Evolutionary conservation across 1,139 yeast genomes (phyloP).

Genomic region (Yamadazyma atlantica): DNA sequence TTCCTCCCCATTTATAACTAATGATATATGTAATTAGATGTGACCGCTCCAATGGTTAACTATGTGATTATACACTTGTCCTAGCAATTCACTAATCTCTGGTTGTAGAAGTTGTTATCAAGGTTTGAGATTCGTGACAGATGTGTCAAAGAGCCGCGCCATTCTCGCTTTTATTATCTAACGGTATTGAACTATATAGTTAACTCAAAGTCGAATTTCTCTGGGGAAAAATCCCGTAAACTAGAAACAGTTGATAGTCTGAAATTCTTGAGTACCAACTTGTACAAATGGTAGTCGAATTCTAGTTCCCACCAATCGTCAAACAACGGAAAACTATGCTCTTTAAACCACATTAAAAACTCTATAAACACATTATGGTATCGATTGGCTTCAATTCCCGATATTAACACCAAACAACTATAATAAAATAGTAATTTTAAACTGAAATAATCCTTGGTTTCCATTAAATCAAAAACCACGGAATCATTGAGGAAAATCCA

Average conservation of each 20-base stretch:
- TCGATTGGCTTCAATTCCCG: constrained; percentile 16
- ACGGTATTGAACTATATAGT: not conserved
- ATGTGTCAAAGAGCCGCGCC: no score
- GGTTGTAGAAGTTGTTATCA: no score
- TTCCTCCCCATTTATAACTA: constrained; percentile 4
- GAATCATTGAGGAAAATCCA: constrained; percentile 22
- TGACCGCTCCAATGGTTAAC: no score
- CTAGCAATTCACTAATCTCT: no score
- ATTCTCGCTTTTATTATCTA: no score
- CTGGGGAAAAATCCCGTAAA: not conserved
- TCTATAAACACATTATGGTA: constrained; percentile 25
- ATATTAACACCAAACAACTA: constrained; percentile 19
- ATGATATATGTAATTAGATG: no score
- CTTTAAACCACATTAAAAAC: constrained; percentile 20
- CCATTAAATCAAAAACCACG: constrained; percentile 15
- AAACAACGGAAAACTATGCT: not conserved
- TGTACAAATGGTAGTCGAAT: not conserved
- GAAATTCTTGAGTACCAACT: not conserved
- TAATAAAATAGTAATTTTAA: constrained; percentile 23
- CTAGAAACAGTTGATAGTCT: not conserved
- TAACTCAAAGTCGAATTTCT: not conserved
- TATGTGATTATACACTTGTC: no score
- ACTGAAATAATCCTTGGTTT: constrained; percentile 21
- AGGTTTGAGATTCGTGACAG: no score
- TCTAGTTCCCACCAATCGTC: constrained; percentile 1